Percentiles rank a stretch among this genome's conserved stretches.
phyloP scores from a whole-genome alignment of 78 protist species.

The Dictyostelium citrinum region DNA sequence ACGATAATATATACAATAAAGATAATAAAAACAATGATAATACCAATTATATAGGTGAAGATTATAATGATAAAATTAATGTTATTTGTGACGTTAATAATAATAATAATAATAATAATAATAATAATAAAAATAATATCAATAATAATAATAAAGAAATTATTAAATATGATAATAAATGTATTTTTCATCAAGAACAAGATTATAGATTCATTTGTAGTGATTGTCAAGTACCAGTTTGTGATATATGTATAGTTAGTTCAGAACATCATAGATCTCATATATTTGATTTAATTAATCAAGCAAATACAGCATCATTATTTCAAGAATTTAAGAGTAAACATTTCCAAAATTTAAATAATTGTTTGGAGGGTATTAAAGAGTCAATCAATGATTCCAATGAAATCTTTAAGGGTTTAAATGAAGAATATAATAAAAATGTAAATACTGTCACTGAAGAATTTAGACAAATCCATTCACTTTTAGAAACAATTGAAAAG shows the following conservation, averaged over 20 bases:
- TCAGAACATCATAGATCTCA: not conserved
- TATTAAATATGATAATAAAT: not conserved
- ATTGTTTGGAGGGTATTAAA: not conserved
- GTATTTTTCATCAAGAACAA: not conserved
- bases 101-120: not conserved
- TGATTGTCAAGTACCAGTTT: not conserved
- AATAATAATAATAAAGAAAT: not conserved
- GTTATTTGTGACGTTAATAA: not conserved
- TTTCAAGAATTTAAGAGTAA: not conserved
- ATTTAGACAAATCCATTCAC: not conserved
- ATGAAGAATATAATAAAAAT: not conserved
- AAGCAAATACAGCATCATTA: not conserved
- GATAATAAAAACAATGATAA: too few species aligned
- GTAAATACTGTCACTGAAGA: not conserved
- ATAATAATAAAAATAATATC: not conserved
- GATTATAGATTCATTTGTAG: not conserved
- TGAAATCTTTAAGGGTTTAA: not conserved
- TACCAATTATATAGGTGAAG: too few species aligned
- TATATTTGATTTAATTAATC: not conserved
- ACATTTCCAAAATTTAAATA: not conserved
- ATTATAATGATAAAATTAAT: not conserved
- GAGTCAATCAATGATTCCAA: not conserved
- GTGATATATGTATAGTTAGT: not conserved
- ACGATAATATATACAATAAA: too few species aligned
- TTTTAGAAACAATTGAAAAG: not conserved